Conservation (phyloP, 192 early-diverging fungal genomes). For the Rhizophagus clarus region DNA sequence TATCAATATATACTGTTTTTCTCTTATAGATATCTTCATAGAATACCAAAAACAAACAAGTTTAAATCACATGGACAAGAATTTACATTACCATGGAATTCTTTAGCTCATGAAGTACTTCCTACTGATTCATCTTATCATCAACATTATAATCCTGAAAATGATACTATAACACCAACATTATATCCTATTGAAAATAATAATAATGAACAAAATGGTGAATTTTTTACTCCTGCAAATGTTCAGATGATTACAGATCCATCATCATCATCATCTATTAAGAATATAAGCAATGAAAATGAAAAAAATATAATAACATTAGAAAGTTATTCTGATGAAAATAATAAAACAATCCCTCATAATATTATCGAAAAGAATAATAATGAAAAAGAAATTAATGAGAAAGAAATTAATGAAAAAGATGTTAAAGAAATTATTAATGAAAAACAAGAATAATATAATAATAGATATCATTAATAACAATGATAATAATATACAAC, state of each 20-base stretch:
- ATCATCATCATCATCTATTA: neutral
- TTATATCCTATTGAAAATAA: neutral
- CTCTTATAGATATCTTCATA: conserved; percentile 25
- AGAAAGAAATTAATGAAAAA: neutral
- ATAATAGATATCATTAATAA: neutral
- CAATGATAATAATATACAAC: neutral
- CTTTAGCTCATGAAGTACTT: neutral
- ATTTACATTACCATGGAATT: conserved; percentile 11
- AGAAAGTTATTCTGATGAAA: neutral
- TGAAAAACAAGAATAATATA: neutral
- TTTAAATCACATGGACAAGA: conserved; percentile 7
- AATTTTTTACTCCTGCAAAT: neutral
- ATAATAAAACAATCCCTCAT: no score
- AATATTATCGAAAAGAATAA: neutral
- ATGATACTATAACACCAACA: neutral
- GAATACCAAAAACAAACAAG: conserved; percentile 33
- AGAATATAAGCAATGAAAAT: neutral
- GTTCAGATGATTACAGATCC: neutral
- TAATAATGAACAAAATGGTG: neutral
- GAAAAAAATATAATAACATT: neutral
- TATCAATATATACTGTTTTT: neutral
- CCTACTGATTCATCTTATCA: neutral
- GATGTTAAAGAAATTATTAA: neutral
- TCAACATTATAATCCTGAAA: neutral
- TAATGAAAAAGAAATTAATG: neutral